Conservation (phyloP, 2,329 filamentous ascomycete species). For the Colletotrichum ledebouriae region DNA sequence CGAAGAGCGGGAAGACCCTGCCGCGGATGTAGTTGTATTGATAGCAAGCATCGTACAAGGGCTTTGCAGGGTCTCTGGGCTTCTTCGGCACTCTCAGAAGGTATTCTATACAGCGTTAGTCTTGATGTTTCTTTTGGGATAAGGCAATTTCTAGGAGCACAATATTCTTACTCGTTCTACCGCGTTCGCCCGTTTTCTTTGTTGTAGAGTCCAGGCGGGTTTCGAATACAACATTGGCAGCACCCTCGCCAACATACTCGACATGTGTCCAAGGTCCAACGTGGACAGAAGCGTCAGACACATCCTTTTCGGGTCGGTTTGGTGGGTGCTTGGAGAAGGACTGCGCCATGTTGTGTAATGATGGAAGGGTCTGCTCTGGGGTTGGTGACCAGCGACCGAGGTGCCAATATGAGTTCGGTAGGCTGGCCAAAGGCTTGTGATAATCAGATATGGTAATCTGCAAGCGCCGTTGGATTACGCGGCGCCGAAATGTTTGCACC, state of each 20-base stretch:
- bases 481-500: no score
- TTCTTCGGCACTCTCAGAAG: conserved; percentile 57
- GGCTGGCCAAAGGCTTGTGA: background rate
- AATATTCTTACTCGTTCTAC: conserved; percentile 21
- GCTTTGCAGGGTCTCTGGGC: conserved; percentile 46
- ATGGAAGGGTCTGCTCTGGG: no score
- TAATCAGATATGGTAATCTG: no score
- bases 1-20: conserved; percentile 69
- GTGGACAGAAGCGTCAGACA: conserved; percentile 9
- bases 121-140: background rate
- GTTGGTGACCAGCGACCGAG: no score
- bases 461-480: no score
- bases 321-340: conserved; percentile 3
- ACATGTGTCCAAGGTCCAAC: conserved; percentile 44
- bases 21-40: conserved; percentile 63
- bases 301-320: background rate
- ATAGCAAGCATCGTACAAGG: conserved; percentile 58
- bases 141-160: background rate
- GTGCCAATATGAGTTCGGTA: background rate
- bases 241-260: conserved; percentile 73
- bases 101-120: conserved; percentile 46
- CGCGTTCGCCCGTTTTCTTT: background rate
- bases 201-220: conserved; percentile 34
- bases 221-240: conserved; percentile 81
- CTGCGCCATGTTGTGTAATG: background rate